These are phyloP conservation scores for Carex myosuroides DNA, from an alignment of 176 grass and related monocot species.

Conservation along the genomic window DNA sequence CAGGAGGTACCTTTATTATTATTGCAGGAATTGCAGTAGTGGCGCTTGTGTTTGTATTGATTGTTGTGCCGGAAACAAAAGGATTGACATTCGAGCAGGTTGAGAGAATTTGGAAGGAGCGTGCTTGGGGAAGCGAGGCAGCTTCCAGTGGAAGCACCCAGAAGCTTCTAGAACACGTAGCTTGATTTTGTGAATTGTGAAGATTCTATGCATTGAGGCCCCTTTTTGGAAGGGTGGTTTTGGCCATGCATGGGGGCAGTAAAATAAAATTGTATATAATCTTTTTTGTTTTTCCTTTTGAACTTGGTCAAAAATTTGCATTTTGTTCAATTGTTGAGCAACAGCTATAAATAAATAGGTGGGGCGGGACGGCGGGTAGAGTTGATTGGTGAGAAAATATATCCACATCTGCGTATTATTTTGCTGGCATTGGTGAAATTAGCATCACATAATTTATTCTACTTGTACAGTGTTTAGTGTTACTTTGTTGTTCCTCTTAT, in stretches of 20 bases:
- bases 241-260: neutral
- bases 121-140: slow-evolving; percentile 36
- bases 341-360: neutral
- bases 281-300: neutral
- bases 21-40: slow-evolving; percentile 51
- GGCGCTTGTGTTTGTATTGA: slow-evolving; percentile 62
- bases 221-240: slow-evolving; percentile 1
- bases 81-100: slow-evolving; percentile 84
- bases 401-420: neutral
- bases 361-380: neutral
- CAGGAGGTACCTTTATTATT: slow-evolving; percentile 59
- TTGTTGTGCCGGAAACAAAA: slow-evolving; percentile 78
- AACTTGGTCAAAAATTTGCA: neutral
- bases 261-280: neutral
- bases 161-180: slow-evolving; percentile 34
- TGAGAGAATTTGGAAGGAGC: slow-evolving; percentile 68
- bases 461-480: neutral
- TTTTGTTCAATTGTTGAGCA: neutral
- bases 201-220: neutral
- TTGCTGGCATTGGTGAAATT: neutral
- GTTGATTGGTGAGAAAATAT: neutral
- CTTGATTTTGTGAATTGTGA: slow-evolving; percentile 20
- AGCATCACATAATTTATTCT: neutral
- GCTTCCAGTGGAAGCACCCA: slow-evolving; percentile 5
- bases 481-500: neutral